A percentile compares a stretch with the other conserved stretches of the same genome.
These are phyloP conservation scores for Populus deltoides DNA, from an alignment of 345 rosid genomes.

Conservation along the genomic window DNA sequence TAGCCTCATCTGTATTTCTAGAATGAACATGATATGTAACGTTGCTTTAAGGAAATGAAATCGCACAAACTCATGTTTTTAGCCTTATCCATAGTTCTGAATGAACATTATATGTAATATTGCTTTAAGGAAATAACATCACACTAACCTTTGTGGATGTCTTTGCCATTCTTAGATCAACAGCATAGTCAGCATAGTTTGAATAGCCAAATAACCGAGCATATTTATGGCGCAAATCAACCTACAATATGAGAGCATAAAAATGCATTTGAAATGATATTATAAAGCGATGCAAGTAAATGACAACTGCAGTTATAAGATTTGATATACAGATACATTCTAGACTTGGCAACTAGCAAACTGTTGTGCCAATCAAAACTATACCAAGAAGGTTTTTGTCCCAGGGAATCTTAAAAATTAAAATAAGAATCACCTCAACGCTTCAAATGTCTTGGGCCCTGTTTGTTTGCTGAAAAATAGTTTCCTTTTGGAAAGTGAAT, in stretches of 20 bases:
- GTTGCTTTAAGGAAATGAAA: not conserved
- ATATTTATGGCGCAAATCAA: conserved; percentile 76
- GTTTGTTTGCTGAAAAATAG: too few relatives aligned
- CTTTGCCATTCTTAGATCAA: conserved; percentile 79
- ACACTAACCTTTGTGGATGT: conserved; percentile 73
- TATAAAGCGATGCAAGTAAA: too few relatives aligned
- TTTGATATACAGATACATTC: not conserved
- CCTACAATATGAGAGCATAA: conserved; percentile 40
- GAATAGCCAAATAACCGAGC: conserved; percentile 83
- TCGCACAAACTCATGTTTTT: not conserved
- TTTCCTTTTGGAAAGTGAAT: too few relatives aligned
- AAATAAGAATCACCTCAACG: not conserved
- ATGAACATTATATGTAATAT: not conserved
- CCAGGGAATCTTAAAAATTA: not conserved
- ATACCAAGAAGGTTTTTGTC: not conserved
- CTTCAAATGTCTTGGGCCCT: not conserved
- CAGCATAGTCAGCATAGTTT: conserved; percentile 79
- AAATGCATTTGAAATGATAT: not conserved
- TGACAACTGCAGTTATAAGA: too few relatives aligned
- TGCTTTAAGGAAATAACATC: conserved; percentile 8
- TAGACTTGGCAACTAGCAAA: not conserved
- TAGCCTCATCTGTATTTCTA: too few relatives aligned
- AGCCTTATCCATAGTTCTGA: not conserved
- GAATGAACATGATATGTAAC: too few relatives aligned
- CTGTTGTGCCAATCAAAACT: not conserved